phyloP scores from a whole-genome alignment of 106 monocot genomes.

The Dactylorhiza incarnata region DNA sequence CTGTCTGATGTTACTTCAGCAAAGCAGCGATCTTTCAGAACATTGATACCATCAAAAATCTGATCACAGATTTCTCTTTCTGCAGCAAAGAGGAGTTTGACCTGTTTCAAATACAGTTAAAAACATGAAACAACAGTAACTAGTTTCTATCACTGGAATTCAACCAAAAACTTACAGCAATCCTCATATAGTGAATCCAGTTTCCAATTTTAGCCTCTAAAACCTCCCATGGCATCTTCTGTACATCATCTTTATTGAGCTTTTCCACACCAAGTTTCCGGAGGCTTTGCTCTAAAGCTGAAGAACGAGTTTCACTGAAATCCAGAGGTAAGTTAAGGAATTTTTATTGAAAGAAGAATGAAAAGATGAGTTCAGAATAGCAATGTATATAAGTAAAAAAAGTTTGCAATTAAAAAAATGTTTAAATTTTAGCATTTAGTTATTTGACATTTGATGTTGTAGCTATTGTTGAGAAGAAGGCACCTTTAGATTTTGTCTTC shows the following conservation, averaged over 20 bases:
- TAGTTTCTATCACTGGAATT: neutral
- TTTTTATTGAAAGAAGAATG: neutral
- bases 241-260: constrained; percentile 86
- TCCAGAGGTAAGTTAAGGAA: neutral
- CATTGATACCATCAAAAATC: constrained; percentile 65
- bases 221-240: constrained; percentile 89
- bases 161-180: constrained; percentile 49
- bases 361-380: neutral
- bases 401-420: neutral
- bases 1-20: constrained; percentile 77
- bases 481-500: too few relatives aligned
- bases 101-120: constrained; percentile 47
- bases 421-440: neutral
- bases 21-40: constrained; percentile 72
- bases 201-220: constrained; percentile 90
- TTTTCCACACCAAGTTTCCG: constrained; percentile 75
- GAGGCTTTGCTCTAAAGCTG: constrained; percentile 69
- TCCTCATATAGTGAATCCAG: constrained; percentile 98
- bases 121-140: neutral
- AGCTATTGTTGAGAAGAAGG: neutral
- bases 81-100: constrained; percentile 86
- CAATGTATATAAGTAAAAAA: neutral
- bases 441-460: neutral
- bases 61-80: constrained; percentile 88
- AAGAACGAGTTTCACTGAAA: constrained; percentile 64